Evolutionary conservation across 148 eudicot genomes (phyloP), one percentile per base, ranked within the genome.

Genomic region (Arbutus unedo): DNA sequence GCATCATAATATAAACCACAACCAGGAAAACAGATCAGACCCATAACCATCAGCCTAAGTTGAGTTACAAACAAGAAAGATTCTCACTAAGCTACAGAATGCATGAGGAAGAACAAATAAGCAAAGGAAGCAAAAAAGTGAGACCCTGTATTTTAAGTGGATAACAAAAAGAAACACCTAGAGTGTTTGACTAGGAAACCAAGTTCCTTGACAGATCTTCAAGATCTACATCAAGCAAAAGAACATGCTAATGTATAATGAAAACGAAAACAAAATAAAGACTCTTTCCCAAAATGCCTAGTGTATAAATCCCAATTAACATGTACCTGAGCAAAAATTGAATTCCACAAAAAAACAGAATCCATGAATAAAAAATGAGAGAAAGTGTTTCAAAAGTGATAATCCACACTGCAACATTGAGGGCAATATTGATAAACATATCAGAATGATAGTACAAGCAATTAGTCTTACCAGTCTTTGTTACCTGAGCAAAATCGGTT

Each of bases 401-500:
- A 15, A 66, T 51, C 55, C 62, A 15, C 19, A 55, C 23, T 62
- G 57, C 31, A 45, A 57, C 81, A 50, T 31, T 71, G 19, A 41
- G 55, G 15, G 48, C 11, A 19, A 14, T 9, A 64, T 66, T n/a
- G 38, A 31, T 31, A 31, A 21, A 23, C 79, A 82, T 38, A 62
- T 31, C 18, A 74, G 55, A 71, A 84, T 43, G 21, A 78, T 57
- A 41, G 68, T 71, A 45, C 21, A 23, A 60, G 54, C 6, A 57
- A 16, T 62, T 77, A 53, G 81, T 21, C 85, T 85, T 81, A 86
- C 92, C 89, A 50, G 67, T 13, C 55, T 76, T 71, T 79, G 83
- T 80, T 80, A 83, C 74, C 51, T 78, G 64, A 41, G 73, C 67
- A 80, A 57, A 85, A 73, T 85, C 89, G 79, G 81, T 85, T 81